Percentiles rank a stretch among this genome's conserved stretches.
Conservation (phyloP, 805 yeast genomes). For the Cyberlindnera xylosilytica region DNA sequence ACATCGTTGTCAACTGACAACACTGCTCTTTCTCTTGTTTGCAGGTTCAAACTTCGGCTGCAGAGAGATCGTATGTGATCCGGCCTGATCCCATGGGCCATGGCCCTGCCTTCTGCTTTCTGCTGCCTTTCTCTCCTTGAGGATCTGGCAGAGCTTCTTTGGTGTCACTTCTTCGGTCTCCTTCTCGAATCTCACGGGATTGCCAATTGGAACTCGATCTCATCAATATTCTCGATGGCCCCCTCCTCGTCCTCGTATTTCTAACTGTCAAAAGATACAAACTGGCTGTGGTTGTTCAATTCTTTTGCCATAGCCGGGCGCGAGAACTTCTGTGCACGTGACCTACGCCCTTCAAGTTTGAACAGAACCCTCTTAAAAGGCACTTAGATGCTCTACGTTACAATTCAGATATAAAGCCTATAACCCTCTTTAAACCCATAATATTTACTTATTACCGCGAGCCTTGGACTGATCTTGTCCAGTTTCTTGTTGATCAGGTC, state of each 20-base stretch:
- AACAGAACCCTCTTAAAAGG: no score
- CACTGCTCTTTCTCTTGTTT: slow-evolving; percentile 13
- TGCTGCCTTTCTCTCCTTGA: slow-evolving; percentile 19
- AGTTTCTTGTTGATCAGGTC: slow-evolving; percentile 23
- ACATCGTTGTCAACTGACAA: background rate
- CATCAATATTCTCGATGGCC: slow-evolving; percentile 5
- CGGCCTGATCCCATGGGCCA: slow-evolving; percentile 13
- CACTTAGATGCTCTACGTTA: no score
- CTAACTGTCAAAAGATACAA: no score
- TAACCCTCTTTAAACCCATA: no score
- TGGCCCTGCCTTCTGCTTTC: no score
- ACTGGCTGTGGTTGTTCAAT: no score
- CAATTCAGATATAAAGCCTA: no score
- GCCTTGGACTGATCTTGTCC: slow-evolving; percentile 21
- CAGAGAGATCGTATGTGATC: slow-evolving; percentile 28
- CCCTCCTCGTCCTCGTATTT: slow-evolving; percentile 23
- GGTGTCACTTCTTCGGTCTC: slow-evolving; percentile 22
- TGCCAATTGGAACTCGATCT: slow-evolving; percentile 3
- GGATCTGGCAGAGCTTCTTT: slow-evolving; percentile 23
- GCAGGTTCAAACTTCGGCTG: background rate
- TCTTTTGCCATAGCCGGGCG: no score
- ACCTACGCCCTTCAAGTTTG: no score
- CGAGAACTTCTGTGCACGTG: no score
- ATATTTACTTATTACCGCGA: background rate
- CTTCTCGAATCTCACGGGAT: slow-evolving; percentile 16